Percentiles rank a stretch among this genome's conserved stretches.
Evolutionary conservation across 1,284 basidiomycete species (phyloP).

Genomic region (Xerocomus amazonicus): DNA sequence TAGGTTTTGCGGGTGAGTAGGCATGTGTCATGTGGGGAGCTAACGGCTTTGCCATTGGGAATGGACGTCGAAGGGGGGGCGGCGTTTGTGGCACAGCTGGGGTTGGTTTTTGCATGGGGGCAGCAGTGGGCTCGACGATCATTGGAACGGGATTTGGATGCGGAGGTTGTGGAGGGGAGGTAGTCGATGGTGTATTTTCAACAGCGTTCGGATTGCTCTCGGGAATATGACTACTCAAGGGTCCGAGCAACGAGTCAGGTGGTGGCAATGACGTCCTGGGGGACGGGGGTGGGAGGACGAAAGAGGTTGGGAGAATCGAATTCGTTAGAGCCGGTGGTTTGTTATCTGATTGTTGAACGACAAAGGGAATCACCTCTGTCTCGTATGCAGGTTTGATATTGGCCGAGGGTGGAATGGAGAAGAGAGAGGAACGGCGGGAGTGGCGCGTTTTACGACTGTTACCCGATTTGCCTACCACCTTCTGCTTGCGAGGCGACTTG

Average conservation of each 20-base stretch:
- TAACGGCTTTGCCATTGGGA: conserved; percentile 67
- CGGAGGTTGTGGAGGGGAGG: background rate
- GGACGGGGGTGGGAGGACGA: conserved; percentile 70
- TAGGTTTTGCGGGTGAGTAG: conserved; percentile 73
- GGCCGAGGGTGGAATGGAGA: conserved; percentile 31
- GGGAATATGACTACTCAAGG: conserved; percentile 11
- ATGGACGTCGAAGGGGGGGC: conserved; percentile 38
- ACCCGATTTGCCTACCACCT: conserved; percentile 38
- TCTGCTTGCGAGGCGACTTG: conserved; percentile 39
- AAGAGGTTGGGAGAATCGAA: conserved; percentile 55
- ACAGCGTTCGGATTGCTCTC: conserved; percentile 1
- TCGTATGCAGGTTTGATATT: conserved; percentile 56
- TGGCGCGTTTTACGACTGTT: conserved; percentile 44
- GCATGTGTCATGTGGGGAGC: conserved; percentile 68
- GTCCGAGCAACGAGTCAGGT: conserved; percentile 20
- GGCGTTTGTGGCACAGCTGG: conserved; percentile 30
- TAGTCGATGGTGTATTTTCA: background rate
- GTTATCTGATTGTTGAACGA: conserved; percentile 24
- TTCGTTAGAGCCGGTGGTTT: conserved; percentile 19
- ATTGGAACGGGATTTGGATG: conserved; percentile 10
- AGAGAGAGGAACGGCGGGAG: conserved; percentile 42
- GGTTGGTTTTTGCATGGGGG: conserved; percentile 14
- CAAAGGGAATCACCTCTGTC: conserved; percentile 58
- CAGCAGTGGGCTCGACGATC: conserved; percentile 17
- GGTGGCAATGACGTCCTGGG: conserved; percentile 55